Evolutionary conservation across 441 rosid genomes (phyloP).

Genomic region (Croton laevigatus): DNA sequence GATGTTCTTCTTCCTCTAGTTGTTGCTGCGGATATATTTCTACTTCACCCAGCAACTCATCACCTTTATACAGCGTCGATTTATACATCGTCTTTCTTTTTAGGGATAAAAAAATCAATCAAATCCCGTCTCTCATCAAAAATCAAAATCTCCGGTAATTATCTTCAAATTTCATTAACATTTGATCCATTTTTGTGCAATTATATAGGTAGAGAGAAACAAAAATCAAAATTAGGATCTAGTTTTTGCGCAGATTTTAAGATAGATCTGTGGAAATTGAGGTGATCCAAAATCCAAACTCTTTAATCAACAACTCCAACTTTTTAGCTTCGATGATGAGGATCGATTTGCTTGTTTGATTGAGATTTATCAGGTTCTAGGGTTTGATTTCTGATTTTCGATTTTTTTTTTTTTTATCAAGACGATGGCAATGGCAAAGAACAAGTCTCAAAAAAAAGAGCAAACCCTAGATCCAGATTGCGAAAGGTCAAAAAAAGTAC

Average conservation of each 20-base stretch:
- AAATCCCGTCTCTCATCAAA: slow-evolving; percentile 8
- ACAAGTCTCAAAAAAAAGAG: slow-evolving; percentile 14
- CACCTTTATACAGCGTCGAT: slow-evolving; percentile 66
- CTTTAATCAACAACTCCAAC: slow-evolving; percentile 2
- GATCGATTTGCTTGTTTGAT: slow-evolving; percentile 6
- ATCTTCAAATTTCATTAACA: slow-evolving; percentile 7
- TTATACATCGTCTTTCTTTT: slow-evolving; percentile 40
- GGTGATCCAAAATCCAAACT: slow-evolving; percentile 20
- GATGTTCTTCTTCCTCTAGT: slow-evolving; percentile 28
- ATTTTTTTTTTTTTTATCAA: not conserved
- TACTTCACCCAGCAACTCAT: slow-evolving; percentile 72
- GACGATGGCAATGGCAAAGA: slow-evolving; percentile 17
- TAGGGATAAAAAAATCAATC: no score
- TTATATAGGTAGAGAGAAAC: no score
- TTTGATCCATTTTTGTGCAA: no score
- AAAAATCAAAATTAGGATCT: slow-evolving; percentile 22
- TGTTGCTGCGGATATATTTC: slow-evolving; percentile 63
- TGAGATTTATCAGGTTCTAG: slow-evolving; percentile 22
- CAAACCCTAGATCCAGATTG: slow-evolving; percentile 68
- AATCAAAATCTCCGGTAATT: slow-evolving; percentile 17
- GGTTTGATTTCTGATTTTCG: slow-evolving; percentile 12
- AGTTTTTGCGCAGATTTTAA: slow-evolving; percentile 27
- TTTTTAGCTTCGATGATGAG: not conserved
- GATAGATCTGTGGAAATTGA: slow-evolving; percentile 29
- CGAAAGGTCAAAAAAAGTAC: slow-evolving; percentile 40